These are phyloP conservation scores for Sarocladiaceae sp. DNA, from an alignment of 2,329 filamentous ascomycete species.

Conservation along the genomic window DNA sequence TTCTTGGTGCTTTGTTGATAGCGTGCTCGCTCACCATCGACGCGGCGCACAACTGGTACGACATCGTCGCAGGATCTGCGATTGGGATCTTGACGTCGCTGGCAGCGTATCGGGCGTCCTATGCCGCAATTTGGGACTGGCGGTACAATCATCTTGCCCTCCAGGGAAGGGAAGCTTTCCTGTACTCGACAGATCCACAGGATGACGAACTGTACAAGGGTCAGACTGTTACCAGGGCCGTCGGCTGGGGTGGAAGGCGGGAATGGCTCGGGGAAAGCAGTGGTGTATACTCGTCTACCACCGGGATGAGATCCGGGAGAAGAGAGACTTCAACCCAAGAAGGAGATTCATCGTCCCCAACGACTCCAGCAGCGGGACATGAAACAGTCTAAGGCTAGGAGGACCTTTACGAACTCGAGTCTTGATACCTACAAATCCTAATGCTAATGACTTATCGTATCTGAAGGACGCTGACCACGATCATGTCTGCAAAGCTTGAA, in stretches of 20 bases:
- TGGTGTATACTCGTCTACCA: not conserved
- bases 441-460: no score
- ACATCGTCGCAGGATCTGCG: conserved; percentile 57
- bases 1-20: conserved; percentile 57
- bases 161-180: conserved; percentile 29
- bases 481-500: no score
- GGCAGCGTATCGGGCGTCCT: conserved; percentile 61
- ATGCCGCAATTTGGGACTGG: conserved; percentile 67
- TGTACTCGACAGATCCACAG: conserved; percentile 14
- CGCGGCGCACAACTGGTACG: conserved; percentile 66
- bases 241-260: conserved; percentile 13
- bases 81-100: conserved; percentile 63
- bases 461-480: no score
- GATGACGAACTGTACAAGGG: conserved; percentile 9
- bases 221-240: conserved; percentile 12
- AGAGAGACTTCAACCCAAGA: not conserved
- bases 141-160: conserved; percentile 65
- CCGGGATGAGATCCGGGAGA: not conserved
- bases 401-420: no score
- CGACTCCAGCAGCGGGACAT: no score
- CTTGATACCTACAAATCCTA: no score
- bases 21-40: conserved; percentile 60
- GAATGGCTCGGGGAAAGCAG: conserved; percentile 13
- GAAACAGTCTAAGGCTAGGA: no score
- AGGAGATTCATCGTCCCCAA: not conserved